phyloP scores from a whole-genome alignment of 2,329 filamentous ascomycete genomes.

The Trichoderma lentiforme region DNA sequence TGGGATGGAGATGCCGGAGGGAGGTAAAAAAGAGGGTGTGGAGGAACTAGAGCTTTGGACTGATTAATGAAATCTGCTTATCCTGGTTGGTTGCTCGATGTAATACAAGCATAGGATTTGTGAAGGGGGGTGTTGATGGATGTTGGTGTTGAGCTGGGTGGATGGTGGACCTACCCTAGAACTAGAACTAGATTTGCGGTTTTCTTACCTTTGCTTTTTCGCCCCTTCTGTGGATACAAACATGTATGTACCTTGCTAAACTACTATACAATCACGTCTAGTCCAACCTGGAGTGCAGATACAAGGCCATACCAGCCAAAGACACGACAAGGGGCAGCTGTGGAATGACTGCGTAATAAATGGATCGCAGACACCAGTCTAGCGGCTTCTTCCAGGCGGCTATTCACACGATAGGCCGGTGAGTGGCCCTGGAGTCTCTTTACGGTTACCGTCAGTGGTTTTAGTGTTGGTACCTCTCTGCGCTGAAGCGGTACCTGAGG shows the following conservation, averaged over 20 bases:
- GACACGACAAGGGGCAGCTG: neutral
- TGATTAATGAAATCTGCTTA: neutral
- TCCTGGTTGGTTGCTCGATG: neutral
- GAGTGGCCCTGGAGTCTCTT: neutral
- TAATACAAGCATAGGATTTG: neutral
- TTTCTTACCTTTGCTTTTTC: neutral
- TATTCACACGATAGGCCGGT: neutral
- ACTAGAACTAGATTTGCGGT: neutral
- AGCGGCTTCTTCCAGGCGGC: neutral
- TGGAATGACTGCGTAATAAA: neutral
- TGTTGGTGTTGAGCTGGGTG: neutral
- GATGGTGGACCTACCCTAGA: neutral
- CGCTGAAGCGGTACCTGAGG: neutral
- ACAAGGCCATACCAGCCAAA: neutral
- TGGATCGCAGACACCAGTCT: neutral
- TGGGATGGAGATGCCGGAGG: neutral
- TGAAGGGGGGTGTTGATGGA: neutral
- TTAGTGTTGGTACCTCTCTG: neutral
- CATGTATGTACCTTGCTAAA: neutral
- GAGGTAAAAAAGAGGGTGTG: neutral
- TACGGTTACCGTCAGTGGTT: neutral
- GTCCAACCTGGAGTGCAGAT: neutral
- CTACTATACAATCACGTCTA: neutral
- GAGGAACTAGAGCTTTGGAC: neutral
- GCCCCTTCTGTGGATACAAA: neutral